A percentile compares a stretch with the other conserved stretches of the same genome.
These are phyloP conservation scores for Lyophyllum semitale DNA, from an alignment of 768 basidiomycete species.

Conservation along the genomic window DNA sequence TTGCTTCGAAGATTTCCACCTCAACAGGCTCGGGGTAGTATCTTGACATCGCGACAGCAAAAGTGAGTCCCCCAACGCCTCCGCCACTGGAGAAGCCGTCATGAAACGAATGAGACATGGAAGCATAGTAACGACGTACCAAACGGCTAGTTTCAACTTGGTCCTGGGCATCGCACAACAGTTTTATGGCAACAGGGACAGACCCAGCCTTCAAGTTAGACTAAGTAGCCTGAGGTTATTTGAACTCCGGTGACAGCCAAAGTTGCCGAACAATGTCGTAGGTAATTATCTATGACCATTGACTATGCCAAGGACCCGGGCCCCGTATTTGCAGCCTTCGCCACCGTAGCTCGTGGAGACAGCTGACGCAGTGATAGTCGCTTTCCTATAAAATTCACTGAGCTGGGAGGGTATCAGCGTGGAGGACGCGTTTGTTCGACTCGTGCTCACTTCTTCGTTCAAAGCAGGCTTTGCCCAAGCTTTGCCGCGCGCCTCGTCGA, in stretches of 20 bases:
- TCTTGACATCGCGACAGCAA: conserved; percentile 18
- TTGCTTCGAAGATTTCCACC: conserved; percentile 18
- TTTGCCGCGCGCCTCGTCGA: not conserved
- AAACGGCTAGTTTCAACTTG: conserved; percentile 9
- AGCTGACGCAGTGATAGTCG: too few relatives aligned
- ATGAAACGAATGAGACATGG: not conserved
- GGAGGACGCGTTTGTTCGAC: not conserved
- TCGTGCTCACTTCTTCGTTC: not conserved
- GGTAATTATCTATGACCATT: too few relatives aligned
- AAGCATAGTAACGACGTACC: conserved; percentile 2
- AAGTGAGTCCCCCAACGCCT: conserved; percentile 18
- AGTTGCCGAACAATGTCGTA: too few relatives aligned
- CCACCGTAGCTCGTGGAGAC: too few relatives aligned
- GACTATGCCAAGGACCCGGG: too few relatives aligned
- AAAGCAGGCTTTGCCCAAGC: too few relatives aligned
- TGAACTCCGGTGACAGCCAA: not conserved
- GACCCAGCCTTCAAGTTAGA: too few relatives aligned
- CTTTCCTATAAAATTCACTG: not conserved
- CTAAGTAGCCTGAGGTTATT: not conserved
- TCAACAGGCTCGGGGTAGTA: conserved; percentile 12
- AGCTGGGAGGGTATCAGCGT: not conserved
- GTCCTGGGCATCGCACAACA: not conserved
- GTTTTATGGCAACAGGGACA: not conserved
- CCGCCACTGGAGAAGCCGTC: conserved; percentile 11
- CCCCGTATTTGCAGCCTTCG: too few relatives aligned